These are phyloP conservation scores for Cucurbitaria berberidis DNA, from an alignment of 2,329 filamentous ascomycete genomes.

Conservation along the genomic window DNA sequence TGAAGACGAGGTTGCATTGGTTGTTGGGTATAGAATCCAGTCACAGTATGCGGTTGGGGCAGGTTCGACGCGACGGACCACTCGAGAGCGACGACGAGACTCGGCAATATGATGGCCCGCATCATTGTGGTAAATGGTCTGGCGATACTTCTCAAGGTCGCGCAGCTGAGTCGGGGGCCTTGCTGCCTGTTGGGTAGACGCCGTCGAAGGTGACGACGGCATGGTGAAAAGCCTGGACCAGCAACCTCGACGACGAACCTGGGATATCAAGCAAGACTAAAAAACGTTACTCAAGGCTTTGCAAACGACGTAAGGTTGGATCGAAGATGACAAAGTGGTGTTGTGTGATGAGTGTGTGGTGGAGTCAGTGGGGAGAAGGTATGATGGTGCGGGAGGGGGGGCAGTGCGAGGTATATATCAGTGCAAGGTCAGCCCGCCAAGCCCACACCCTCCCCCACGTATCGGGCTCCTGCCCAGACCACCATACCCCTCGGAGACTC, in stretches of 20 bases:
- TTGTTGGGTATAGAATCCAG: constrained; percentile 7
- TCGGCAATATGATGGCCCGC: constrained; percentile 31
- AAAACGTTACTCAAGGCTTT: constrained; percentile 3
- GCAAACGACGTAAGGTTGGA: constrained; percentile 3
- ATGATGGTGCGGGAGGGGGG: constrained; percentile 20
- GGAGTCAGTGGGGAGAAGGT: constrained; percentile 11
- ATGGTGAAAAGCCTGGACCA: constrained; percentile 23
- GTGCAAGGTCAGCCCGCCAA: constrained; percentile 28
- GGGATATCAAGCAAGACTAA: constrained; percentile 7
- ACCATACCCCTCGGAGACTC: constrained; percentile 9
- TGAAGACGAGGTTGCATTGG: neutral
- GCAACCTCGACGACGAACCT: constrained; percentile 1
- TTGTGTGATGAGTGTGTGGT: constrained; percentile 8
- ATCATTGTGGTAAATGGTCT: constrained; percentile 34
- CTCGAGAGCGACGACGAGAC: constrained; percentile 27
- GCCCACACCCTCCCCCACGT: constrained; percentile 16
- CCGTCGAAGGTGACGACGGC: constrained; percentile 23
- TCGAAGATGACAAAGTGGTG: constrained; percentile 1
- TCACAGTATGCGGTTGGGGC: constrained; percentile 4
- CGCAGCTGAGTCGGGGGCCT: neutral
- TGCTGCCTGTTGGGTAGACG: constrained; percentile 4
- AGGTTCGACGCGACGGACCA: constrained; percentile 1
- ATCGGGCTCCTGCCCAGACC: constrained; percentile 10
- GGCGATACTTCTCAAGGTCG: constrained; percentile 20
- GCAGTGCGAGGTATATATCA: constrained; percentile 30